phyloP scores from a whole-genome alignment of 139 green algal genomes.

The Edaphochlamys debaryana region DNA sequence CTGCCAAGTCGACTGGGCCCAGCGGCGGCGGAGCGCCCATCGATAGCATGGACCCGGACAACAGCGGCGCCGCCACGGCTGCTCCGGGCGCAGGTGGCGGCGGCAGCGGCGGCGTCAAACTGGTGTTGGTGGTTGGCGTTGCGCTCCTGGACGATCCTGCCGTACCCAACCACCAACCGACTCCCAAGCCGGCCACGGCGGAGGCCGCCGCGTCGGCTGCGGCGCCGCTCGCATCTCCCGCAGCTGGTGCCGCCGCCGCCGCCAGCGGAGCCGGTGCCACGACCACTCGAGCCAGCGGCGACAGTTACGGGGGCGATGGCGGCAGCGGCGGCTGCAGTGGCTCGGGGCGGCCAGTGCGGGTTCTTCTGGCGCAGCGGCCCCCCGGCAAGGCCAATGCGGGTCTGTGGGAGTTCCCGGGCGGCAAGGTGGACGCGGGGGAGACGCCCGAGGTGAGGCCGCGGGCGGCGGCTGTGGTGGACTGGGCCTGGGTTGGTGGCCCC shows the following conservation, averaged over 20 bases:
- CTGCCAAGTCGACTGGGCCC: too few species aligned
- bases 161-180: too few species aligned
- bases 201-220: too few species aligned
- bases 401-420: slow-evolving; percentile 76
- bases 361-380: slow-evolving; percentile 78
- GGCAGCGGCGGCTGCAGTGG: neutral
- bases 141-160: slow-evolving; percentile 23
- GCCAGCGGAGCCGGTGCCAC: neutral
- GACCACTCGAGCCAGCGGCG: neutral
- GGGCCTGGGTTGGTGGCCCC: too few species aligned
- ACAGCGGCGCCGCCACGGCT: too few species aligned
- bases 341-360: slow-evolving; percentile 19
- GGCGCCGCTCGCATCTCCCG: too few species aligned
- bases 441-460: slow-evolving; percentile 17
- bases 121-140: slow-evolving; percentile 28
- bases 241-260: neutral
- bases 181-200: too few species aligned
- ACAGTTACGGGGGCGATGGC: neutral
- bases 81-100: too few species aligned
- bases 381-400: slow-evolving; percentile 65
- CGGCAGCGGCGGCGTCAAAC: slow-evolving; percentile 8
- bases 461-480: neutral
- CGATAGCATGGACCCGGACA: too few species aligned
- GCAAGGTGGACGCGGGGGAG: slow-evolving; percentile 57
- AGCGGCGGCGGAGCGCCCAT: too few species aligned